Conservation (phyloP, 2,329 filamentous ascomycete genomes). For the Leptographium wingfieldii region DNA sequence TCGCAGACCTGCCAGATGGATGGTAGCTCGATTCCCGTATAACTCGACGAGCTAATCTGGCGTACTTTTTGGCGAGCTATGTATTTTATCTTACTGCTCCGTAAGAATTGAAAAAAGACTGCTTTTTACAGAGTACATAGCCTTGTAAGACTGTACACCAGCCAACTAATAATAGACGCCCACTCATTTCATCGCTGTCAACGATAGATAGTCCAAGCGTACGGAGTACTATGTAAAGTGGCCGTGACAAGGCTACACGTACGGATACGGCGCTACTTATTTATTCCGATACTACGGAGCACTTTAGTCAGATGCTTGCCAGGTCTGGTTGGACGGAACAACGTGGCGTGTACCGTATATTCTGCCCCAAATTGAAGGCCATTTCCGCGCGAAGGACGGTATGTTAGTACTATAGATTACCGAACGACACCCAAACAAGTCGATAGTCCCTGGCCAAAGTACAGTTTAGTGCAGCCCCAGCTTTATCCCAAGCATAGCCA, state of each 20-base stretch:
- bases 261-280: not conserved
- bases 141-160: not conserved
- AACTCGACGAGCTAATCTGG: not conserved
- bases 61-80: no score
- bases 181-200: not conserved
- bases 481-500: conserved; percentile 1
- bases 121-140: not conserved
- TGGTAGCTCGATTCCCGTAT: not conserved
- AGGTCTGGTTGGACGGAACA: not conserved
- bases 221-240: not conserved
- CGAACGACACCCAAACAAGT: not conserved
- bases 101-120: not conserved
- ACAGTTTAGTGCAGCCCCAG: not conserved
- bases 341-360: not conserved
- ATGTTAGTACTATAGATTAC: not conserved
- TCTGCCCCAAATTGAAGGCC: not conserved
- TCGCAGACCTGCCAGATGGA: no score
- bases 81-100: no score
- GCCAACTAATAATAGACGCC: not conserved
- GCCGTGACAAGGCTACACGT: not conserved
- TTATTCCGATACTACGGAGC: no score
- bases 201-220: not conserved
- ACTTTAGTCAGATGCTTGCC: no score
- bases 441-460: not conserved
- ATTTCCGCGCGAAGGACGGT: not conserved